Evolutionary conservation across 257 asterid genomes (phyloP), one percentile per base, ranked within the genome.

Genomic region (Solanum verrucosum): DNA sequence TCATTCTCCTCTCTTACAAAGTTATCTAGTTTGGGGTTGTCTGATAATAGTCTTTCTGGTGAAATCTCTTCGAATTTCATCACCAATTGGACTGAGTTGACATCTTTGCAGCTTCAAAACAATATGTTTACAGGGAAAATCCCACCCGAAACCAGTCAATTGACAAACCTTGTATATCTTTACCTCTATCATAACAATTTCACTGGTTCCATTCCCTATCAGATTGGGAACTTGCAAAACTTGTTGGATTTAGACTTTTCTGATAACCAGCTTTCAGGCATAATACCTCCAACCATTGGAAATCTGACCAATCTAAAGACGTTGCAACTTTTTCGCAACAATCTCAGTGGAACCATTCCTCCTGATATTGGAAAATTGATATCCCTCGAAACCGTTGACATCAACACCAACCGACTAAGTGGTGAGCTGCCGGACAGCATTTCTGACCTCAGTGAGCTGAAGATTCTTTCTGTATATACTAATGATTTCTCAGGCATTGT

Each of bases 341-440:
- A 88, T 78, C 92, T 96, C 23, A 91, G 90, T 7, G 98, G 98
- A 44, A 29, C 67, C 21, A 87, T 96, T 60, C 99, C 99, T 33
- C 81, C 93, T 27, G 91, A 84, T 79, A 90, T 94, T 56, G 98
- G 96, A 88, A 90, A 93, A 33, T 67, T 95, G 37, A 46, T 65
- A 40, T 90, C 67, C 20, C 89, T 96, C 33, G 37, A 21, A 33
- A 20, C 15, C 49, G 89, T 96, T 4, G 94, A 90, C 90, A 87
- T 94, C 89, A 92, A 88, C 35, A 84, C 90, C 5, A 96, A 96
- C 86, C 87, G 84, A 81, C 78, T 96, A 87, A 92, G 88, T 52
- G 98, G 99, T 83, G 89, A 88, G 86, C 86, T 96, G 88, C 97
- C 99, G 12, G 92, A 89, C 7, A 88, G 94, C 88, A 86, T 93